Conservation (phyloP, 305 asterid species). For the Fraxinus albicans region DNA sequence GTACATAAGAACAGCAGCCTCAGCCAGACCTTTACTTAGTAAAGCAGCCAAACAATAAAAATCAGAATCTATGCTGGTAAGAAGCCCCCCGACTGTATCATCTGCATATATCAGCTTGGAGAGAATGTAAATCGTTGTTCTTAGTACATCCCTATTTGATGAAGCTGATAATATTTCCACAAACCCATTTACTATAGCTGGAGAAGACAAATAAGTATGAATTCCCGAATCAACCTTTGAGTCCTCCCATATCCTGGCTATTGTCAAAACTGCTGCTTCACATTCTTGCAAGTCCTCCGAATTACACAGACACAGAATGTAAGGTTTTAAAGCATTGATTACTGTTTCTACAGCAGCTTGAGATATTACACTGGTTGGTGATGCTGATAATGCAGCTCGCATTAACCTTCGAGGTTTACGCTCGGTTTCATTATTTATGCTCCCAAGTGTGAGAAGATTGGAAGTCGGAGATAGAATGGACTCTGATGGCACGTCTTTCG, state of each 20-base stretch:
- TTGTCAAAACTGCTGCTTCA: slow-evolving; percentile 60
- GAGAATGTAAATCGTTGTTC: slow-evolving; percentile 54
- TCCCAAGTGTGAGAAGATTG: slow-evolving; percentile 30
- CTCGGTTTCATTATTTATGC: slow-evolving; percentile 35
- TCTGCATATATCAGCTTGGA: slow-evolving; percentile 61
- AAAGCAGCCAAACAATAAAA: slow-evolving; percentile 68
- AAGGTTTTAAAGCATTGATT: slow-evolving; percentile 58
- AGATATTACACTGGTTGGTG: slow-evolving; percentile 64
- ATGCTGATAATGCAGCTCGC: slow-evolving; percentile 47
- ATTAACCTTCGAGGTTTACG: slow-evolving; percentile 53
- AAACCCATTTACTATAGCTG: slow-evolving; percentile 63
- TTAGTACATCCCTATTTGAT: slow-evolving; percentile 58
- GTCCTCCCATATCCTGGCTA: slow-evolving; percentile 64
- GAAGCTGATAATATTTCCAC: slow-evolving; percentile 73
- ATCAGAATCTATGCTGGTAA: slow-evolving; percentile 65
- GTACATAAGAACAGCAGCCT: slow-evolving; percentile 62
- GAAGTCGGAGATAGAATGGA: slow-evolving; percentile 27
- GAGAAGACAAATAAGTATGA: slow-evolving; percentile 64
- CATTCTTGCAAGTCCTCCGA: slow-evolving; percentile 85
- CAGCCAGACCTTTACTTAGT: slow-evolving; percentile 66
- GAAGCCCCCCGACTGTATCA: slow-evolving; percentile 51
- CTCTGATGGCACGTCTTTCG: slow-evolving; percentile 34
- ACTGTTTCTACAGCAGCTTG: slow-evolving; percentile 68
- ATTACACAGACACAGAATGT: slow-evolving; percentile 58
- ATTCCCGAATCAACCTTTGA: slow-evolving; percentile 59